phyloP scores from a whole-genome alignment of 2,329 filamentous ascomycete species.

The Harringtonia aguacate region DNA sequence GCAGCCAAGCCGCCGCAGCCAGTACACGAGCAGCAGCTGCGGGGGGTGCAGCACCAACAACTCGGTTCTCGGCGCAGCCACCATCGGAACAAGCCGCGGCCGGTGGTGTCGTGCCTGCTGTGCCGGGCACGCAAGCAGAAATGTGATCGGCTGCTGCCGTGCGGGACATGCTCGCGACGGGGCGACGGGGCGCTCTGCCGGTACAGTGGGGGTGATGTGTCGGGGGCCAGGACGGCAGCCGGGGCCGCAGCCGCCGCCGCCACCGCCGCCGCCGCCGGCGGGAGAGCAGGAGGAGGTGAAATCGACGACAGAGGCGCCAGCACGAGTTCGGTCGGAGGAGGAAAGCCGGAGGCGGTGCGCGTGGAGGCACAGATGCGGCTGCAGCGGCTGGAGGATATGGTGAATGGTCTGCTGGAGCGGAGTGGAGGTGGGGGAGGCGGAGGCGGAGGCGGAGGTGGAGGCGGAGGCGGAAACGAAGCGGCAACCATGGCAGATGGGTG shows the following conservation, averaged over 20 bases:
- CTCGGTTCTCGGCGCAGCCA: too few species aligned
- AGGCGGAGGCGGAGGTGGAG: neutral
- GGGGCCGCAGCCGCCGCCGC: too few species aligned
- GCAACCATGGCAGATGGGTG: too few species aligned
- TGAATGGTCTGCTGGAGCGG: slow-evolving; percentile 22
- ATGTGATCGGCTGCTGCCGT: slow-evolving; percentile 30
- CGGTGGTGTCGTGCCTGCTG: slow-evolving; percentile 28
- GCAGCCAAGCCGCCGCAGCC: too few species aligned
- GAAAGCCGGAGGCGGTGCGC: slow-evolving; percentile 8
- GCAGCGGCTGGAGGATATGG: slow-evolving; percentile 29
- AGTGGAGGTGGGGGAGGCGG: neutral
- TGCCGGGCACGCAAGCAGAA: slow-evolving; percentile 32
- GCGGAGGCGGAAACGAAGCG: neutral
- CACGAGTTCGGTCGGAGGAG: neutral
- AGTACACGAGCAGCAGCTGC: too few species aligned
- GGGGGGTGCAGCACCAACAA: neutral
- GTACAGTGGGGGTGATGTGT: slow-evolving; percentile 15
- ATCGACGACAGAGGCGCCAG: too few species aligned
- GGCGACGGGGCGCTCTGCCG: slow-evolving; percentile 22
- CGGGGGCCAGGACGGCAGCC: slow-evolving; percentile 10
- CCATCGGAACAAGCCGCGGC: slow-evolving; percentile 13
- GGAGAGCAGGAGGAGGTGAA: too few species aligned
- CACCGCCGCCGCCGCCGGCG: too few species aligned
- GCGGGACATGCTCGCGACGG: slow-evolving; percentile 27
- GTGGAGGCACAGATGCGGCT: slow-evolving; percentile 28